These are phyloP conservation scores for Zhuliangozyma parablackwelliae DNA, from an alignment of 1,139 yeast species.

Conservation along the genomic window DNA sequence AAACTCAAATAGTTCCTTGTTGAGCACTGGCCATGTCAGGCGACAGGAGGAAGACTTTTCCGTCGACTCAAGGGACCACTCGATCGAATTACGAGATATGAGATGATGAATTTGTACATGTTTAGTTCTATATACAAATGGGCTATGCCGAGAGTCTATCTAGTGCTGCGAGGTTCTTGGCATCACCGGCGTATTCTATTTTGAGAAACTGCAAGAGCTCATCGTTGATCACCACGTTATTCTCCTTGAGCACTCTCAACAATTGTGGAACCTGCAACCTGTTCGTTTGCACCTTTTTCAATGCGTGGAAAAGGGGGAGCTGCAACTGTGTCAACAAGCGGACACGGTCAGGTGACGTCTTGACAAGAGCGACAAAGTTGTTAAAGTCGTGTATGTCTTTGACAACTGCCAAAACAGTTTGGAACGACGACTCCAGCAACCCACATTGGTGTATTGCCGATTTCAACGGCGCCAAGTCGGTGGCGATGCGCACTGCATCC, in stretches of 20 bases:
- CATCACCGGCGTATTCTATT: slow-evolving; percentile 1
- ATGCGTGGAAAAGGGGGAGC: slow-evolving; percentile 7
- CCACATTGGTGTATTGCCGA: slow-evolving; percentile 25
- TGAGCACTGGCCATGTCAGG: slow-evolving; percentile 6
- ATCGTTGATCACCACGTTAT: slow-evolving; percentile 1
- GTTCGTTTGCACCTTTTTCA: slow-evolving; percentile 4
- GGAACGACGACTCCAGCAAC: slow-evolving; percentile 16
- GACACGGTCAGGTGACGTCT: slow-evolving; percentile 1
- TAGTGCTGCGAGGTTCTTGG: neutral
- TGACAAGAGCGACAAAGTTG: slow-evolving; percentile 22
- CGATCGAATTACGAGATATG: slow-evolving; percentile 7
- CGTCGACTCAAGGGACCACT: neutral
- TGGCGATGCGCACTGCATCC: slow-evolving; percentile 9
- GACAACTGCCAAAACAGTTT: slow-evolving; percentile 20
- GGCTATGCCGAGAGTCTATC: neutral
- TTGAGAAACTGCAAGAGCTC: slow-evolving; percentile 2
- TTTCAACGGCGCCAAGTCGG: slow-evolving; percentile 27
- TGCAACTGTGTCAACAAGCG: slow-evolving; percentile 13
- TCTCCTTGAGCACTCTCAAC: slow-evolving; percentile 5
- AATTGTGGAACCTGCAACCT: slow-evolving; percentile 7
- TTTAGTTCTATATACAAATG: too few relatives aligned
- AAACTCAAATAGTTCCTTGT: slow-evolving; percentile 7
- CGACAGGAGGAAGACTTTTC: slow-evolving; percentile 1
- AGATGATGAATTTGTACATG: too few relatives aligned
- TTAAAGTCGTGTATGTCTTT: slow-evolving; percentile 26